phyloP scores from a whole-genome alignment of 208 protist genomes.

The Naegleria fowleri region DNA sequence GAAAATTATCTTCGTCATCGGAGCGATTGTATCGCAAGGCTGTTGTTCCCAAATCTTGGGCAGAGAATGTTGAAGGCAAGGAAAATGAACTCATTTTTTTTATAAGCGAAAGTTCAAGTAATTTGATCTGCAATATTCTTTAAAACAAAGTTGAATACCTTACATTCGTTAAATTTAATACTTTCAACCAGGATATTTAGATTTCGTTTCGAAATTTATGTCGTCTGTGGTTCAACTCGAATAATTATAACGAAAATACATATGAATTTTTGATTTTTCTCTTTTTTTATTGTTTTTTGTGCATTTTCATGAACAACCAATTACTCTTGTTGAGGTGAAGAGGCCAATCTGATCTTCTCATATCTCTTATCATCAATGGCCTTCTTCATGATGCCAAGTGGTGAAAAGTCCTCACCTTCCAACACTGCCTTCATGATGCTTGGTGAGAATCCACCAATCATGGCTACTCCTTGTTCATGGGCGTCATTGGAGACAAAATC shows the following conservation, averaged over 20 bases:
- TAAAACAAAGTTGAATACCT: no score
- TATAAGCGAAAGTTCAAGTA: no score
- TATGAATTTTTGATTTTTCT: no score
- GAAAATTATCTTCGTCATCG: neutral
- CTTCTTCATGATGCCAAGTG: neutral
- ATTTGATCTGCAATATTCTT: no score
- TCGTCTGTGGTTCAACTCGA: no score
- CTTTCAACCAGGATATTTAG: no score
- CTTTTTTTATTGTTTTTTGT: no score
- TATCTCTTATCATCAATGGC: conserved; percentile 12
- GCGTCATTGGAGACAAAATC: neutral
- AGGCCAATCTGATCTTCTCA: neutral
- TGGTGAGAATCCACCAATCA: conserved; percentile 39
- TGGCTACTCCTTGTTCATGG: neutral
- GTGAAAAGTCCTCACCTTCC: conserved; percentile 23
- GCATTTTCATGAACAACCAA: no score
- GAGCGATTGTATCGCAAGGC: neutral
- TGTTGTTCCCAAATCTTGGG: neutral
- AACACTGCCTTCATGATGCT: conserved; percentile 33
- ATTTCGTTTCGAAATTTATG: no score
- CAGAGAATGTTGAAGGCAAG: neutral
- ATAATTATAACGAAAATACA: no score
- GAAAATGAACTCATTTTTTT: neutral
- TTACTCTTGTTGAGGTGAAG: neutral
- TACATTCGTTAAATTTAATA: no score